phyloP scores from a whole-genome alignment of 257 asterid genomes.

The Solanum ossicruentum region DNA sequence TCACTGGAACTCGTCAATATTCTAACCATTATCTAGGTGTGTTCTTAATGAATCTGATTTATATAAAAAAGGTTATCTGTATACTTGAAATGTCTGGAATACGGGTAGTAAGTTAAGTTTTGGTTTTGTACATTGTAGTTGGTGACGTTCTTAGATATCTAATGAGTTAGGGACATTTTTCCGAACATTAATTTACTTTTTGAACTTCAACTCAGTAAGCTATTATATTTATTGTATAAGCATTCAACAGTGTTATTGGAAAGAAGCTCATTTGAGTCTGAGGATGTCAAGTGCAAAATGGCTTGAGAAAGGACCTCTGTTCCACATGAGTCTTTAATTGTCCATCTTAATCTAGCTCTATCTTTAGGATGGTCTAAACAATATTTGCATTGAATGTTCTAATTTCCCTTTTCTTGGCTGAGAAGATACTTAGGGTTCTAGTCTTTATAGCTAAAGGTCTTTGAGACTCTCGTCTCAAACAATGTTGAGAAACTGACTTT shows the following conservation, averaged over 20 bases:
- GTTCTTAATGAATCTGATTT: neutral
- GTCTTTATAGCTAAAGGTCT: neutral
- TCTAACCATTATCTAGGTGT: neutral
- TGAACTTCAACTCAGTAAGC: neutral
- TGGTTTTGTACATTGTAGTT: neutral
- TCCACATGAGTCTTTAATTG: neutral
- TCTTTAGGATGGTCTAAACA: neutral
- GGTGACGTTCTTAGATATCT: neutral
- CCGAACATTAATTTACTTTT: neutral
- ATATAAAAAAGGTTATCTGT: neutral
- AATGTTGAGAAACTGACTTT: conserved; percentile 29
- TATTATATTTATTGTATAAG: neutral
- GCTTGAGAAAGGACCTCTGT: neutral
- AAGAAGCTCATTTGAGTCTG: neutral
- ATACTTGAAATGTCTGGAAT: neutral
- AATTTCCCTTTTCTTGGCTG: too few relatives aligned
- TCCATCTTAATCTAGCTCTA: neutral
- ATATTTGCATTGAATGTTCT: neutral
- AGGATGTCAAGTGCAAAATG: neutral
- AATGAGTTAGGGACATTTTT: neutral
- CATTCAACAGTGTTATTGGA: neutral
- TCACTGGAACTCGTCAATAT: neutral
- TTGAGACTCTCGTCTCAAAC: conserved; percentile 8
- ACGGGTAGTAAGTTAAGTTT: neutral
- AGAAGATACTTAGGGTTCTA: neutral